Evolutionary conservation across 1,139 yeast genomes (phyloP).

Genomic region (Williopsis jadinii): DNA sequence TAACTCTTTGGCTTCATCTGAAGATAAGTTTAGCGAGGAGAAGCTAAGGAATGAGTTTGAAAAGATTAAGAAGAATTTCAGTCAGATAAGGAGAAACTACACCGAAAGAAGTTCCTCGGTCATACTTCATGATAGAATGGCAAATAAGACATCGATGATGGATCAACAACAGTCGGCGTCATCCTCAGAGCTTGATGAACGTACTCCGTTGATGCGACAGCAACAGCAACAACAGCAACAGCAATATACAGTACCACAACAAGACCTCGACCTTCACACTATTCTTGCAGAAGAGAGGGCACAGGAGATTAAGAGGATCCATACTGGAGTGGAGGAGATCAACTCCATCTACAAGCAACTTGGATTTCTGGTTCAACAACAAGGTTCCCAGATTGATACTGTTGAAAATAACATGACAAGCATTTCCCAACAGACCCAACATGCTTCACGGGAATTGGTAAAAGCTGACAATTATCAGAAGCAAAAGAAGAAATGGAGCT

Average conservation of each 20-base stretch:
- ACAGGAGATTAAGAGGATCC: slow-evolving; percentile 62
- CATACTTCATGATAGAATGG: slow-evolving; percentile 25
- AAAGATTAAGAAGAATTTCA: slow-evolving; percentile 32
- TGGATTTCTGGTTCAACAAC: slow-evolving; percentile 71
- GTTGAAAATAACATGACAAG: slow-evolving; percentile 72
- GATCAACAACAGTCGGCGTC: slow-evolving; percentile 4
- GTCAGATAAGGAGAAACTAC: slow-evolving; percentile 31
- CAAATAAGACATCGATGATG: slow-evolving; percentile 15
- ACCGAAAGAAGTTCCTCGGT: slow-evolving; percentile 30
- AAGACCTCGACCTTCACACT: slow-evolving; percentile 70
- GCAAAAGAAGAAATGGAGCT: slow-evolving; percentile 65
- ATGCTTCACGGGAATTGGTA: slow-evolving; percentile 60
- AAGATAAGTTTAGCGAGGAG: slow-evolving; percentile 30
- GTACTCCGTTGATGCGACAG: slow-evolving; percentile 23
- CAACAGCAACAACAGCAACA: slow-evolving; percentile 29
- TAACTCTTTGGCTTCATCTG: slow-evolving; percentile 8
- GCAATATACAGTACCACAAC: slow-evolving; percentile 39
- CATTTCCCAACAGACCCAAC: slow-evolving; percentile 59
- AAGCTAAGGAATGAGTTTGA: slow-evolving; percentile 37
- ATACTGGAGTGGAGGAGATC: slow-evolving; percentile 75
- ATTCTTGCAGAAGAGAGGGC: slow-evolving; percentile 67
- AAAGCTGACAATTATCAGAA: slow-evolving; percentile 75
- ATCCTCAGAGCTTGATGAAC: slow-evolving; percentile 16
- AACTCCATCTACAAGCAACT: slow-evolving; percentile 79
- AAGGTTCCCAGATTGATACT: slow-evolving; percentile 77